These are phyloP conservation scores for Debaryomyces maramus DNA, from an alignment of 805 yeast genomes.

Conservation along the genomic window DNA sequence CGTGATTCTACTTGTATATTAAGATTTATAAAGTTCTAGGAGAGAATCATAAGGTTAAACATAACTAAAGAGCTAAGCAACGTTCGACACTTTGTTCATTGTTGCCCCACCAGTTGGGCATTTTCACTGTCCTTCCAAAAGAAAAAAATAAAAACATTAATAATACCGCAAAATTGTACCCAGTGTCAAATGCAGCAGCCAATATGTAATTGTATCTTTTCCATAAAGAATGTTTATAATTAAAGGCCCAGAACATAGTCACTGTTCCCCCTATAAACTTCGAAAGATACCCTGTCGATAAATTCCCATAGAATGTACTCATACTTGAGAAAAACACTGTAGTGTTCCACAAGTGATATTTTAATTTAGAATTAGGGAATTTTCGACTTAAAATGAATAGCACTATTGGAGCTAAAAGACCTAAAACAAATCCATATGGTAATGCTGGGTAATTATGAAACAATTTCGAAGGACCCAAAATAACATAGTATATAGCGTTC, in stretches of 20 bases:
- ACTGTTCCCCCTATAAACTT: slow-evolving; percentile 48
- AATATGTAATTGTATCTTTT: slow-evolving; percentile 46
- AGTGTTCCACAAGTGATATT: slow-evolving; percentile 44
- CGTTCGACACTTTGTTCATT: slow-evolving; percentile 43
- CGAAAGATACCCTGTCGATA: slow-evolving; percentile 50
- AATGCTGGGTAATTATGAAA: slow-evolving; percentile 43
- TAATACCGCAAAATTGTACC: slow-evolving; percentile 45
- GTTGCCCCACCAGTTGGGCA: slow-evolving; percentile 55
- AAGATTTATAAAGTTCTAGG: too few species aligned
- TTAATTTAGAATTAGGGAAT: slow-evolving; percentile 22
- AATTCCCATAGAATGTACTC: slow-evolving; percentile 49
- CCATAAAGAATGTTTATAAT: slow-evolving; percentile 41
- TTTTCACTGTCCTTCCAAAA: slow-evolving; percentile 16
- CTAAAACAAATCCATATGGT: slow-evolving; percentile 46
- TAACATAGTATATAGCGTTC: slow-evolving; percentile 53
- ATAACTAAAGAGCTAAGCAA: slow-evolving; percentile 43
- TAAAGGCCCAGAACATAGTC: slow-evolving; percentile 46
- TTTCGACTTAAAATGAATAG: slow-evolving; percentile 28
- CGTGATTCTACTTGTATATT: too few species aligned
- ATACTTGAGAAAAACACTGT: slow-evolving; percentile 50
- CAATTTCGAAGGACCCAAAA: slow-evolving; percentile 47
- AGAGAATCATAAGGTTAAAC: too few species aligned
- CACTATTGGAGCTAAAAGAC: slow-evolving; percentile 37
- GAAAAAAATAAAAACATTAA: slow-evolving; percentile 39
- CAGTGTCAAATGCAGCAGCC: slow-evolving; percentile 55